phyloP scores from a whole-genome alignment of 2,329 filamentous ascomycete genomes.

The Emergomyces pasteurianus region DNA sequence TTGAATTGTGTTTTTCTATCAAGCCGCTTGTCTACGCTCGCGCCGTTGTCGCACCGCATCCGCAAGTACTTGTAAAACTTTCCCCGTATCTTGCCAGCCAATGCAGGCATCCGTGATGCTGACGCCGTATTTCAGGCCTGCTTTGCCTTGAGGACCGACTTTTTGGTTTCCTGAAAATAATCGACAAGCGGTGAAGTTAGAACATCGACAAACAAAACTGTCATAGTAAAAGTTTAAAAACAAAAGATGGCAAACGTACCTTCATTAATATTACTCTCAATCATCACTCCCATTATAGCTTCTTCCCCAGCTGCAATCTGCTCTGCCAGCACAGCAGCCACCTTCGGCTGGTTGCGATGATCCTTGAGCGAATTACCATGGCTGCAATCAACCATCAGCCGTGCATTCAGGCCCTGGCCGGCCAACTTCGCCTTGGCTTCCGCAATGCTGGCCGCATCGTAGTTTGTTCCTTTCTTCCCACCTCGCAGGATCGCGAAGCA shows the following conservation, averaged over 20 bases:
- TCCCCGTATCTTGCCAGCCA: conserved; percentile 79
- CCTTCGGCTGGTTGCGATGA: conserved; percentile 94
- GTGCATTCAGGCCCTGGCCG: conserved; percentile 59
- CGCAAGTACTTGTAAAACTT: conserved; percentile 65
- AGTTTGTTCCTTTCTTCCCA: conserved; percentile 89
- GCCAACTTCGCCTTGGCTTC: conserved; percentile 68
- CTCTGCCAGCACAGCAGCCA: conserved; percentile 66
- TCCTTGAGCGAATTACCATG: conserved; percentile 95
- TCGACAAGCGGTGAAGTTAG: not conserved
- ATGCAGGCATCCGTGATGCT: conserved; percentile 98
- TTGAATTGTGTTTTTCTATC: not conserved
- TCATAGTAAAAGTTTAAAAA: not conserved
- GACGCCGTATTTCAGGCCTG: conserved; percentile 80
- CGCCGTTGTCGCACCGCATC: conserved; percentile 61
- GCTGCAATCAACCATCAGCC: conserved; percentile 96
- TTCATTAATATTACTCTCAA: conserved; percentile 94
- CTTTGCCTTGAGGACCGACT: conserved; percentile 74
- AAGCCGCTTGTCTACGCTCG: not conserved
- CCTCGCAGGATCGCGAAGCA: conserved; percentile 94
- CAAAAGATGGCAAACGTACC: conserved; percentile 39
- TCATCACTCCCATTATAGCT: conserved; percentile 95
- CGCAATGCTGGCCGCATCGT: conserved; percentile 70
- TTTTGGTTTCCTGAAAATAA: conserved; percentile 61
- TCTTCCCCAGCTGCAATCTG: conserved; percentile 78
- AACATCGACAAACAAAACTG: not conserved